Base-by-base conservation (phyloP, 2,329 filamentous ascomycete genomes). In the Aaosphaeria pasadenensis region DNA sequence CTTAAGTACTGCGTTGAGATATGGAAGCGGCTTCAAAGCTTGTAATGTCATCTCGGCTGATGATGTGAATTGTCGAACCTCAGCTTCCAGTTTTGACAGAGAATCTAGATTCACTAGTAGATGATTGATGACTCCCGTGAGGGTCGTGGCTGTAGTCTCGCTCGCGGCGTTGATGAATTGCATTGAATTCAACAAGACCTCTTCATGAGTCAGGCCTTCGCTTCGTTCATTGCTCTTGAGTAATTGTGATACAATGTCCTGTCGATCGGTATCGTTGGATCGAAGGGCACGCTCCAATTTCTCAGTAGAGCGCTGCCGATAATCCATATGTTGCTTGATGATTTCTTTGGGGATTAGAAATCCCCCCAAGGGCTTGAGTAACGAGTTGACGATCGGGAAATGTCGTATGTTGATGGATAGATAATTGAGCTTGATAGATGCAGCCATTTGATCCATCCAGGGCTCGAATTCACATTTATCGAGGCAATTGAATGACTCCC, bases 101-200 rank as follows among this genome's bases (percentile, higher is more conserved):
- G 32, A 24, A 3, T 48, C 39, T 6, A 44, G 39, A 28, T 41
- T 41, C 4, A 9, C 7, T 9, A 41, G 39, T 11, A 41, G 39
- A 24, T 41, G 39, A 17, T 41, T 41, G 39, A 41, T 24, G 39
- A 24, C 39, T 11, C 39, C 39, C 7, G 39, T 41, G 11, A 75
- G 57, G 6, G 62, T 43, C 1, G 60, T 69, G 0, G 69, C 71
- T 1, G 66, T 67, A 1, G 72, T 73, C 42, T 75, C 72, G 43
- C 62, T 69, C 0, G 70, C 73, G 5, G 70, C 73, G 5, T 68
- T 42, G 28, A 71, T 70, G 5, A 74, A 46, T 11, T 44, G 17
- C 49, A 51, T 51, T 5, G 30, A 45, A 35, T 47, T 51, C 11
- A 48, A 32, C 24, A 39, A 11, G 41, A 51, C 46, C 28, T 51